Evolutionary conservation across 495 filamentous ascomycete genomes (phyloP).

Genomic region (Achaetomiella virescens): DNA sequence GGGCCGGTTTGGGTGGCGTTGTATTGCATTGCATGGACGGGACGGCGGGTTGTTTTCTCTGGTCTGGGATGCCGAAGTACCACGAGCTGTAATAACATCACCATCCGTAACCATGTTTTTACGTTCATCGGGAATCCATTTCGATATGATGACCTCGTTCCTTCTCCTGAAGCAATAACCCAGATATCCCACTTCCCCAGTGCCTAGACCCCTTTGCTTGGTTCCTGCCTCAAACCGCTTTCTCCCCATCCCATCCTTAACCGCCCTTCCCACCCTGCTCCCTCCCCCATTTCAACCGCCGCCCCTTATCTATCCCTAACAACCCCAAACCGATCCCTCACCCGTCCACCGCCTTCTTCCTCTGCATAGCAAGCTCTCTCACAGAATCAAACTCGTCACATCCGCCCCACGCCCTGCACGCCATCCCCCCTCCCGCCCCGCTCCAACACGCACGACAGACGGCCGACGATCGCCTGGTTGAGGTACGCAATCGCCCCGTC

Average conservation of each 20-base stretch:
- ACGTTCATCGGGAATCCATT: too few relatives aligned
- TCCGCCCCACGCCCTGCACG: background rate
- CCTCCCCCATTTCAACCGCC: background rate
- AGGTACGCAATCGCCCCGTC: constrained; percentile 9
- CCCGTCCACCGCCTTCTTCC: background rate
- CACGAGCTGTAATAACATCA: too few relatives aligned
- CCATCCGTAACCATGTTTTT: too few relatives aligned
- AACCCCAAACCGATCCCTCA: background rate
- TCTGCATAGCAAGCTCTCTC: background rate
- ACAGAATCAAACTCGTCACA: constrained; percentile 9
- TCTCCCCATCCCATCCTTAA: background rate
- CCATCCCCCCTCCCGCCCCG: background rate
- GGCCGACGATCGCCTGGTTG: background rate
- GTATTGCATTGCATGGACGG: constrained; percentile 5
- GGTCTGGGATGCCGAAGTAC: too few relatives aligned
- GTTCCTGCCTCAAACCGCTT: too few relatives aligned
- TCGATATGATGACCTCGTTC: too few relatives aligned
- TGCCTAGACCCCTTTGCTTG: too few relatives aligned
- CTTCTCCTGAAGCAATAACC: too few relatives aligned
- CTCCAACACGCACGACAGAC: background rate
- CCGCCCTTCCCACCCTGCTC: background rate
- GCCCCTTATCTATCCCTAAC: background rate
- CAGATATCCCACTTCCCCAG: too few relatives aligned
- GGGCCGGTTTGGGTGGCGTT: background rate
- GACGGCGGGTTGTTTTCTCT: background rate